Evolutionary conservation across 2,329 filamentous ascomycete species (phyloP), one percentile per base, ranked within the genome.

Genomic region (Colletotrichum lupini): DNA sequence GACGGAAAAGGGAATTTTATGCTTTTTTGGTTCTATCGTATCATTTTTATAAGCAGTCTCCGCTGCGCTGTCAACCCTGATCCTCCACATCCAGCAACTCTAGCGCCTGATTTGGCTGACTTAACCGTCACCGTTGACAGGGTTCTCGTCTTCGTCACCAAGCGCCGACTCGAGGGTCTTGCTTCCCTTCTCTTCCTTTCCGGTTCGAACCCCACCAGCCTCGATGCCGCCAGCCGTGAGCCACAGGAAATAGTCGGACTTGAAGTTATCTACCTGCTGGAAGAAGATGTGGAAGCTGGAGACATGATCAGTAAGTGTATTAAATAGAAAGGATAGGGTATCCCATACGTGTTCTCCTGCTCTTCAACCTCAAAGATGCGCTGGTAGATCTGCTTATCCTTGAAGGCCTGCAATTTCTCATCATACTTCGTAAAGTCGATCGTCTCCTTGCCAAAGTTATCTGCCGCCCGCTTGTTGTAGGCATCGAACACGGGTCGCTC

Each of bases 291-390:
- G 91, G 82, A 95, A 95, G 19, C 92, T 94, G 77, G 16, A 14
- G 7, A 0, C n/a, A 63, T 16, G 67, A 49, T 79, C 59, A 80
- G 75, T 55, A 65, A 42, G 61, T 12, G 4, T 16, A 1, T 14
- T 16, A 16, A 37, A 32, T 35, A 42, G 37, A 16, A 42, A 42
- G 2, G 14, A 4, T 8, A 4, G 30, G 52, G 8, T 3, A 35
- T 4, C 49, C 90, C 94, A 90, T 87, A 96, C 94, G 94, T 90
- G 80, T 96, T 95, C 76, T 94, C 92, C 81, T 92, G 91, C 83
- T 97, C 94, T 82, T 98, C 97, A 65, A 97, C 93, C 30, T 93
- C 89, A 82, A 97, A 98, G 76, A 98, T 98, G 28, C 94, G 89
- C 78, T 94, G 91, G 81, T 99, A 99, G 74, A 99, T 98, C 81